Evolutionary conservation across 257 asterid species (phyloP), one percentile per base, ranked within the genome.

Genomic region (Paulownia fortunei): DNA sequence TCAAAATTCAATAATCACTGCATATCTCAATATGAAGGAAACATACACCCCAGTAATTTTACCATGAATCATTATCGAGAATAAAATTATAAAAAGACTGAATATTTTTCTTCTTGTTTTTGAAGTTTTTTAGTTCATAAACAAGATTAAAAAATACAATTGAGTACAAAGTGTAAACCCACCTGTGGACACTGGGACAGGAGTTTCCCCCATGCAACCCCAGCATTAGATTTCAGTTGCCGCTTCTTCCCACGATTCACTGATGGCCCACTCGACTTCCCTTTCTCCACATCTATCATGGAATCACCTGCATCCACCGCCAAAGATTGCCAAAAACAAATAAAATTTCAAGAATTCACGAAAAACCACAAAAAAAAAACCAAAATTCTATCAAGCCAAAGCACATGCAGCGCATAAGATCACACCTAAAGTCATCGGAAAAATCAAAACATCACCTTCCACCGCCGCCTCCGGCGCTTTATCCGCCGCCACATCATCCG

Each of bases 181-280:
- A 94, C 99, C 97, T 82, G 94, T 19, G 97, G 79, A 72, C 84
- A 89, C 93, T 91, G 96, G 4, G 99, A 95, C 59, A 95, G 86
- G 82, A 95, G 97, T 80, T 86, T 90, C 46, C 98, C 99, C 99
- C 99, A 95, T 80, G 97, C 93, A 85, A 46, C 85, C 71, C 87
- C n/a, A n/a, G n/a, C n/a, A n/a, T n/a, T n/a, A 6, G 89, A 56
- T 81, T 87, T 89, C 77, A 82, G 80, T 65, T 79, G 88, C 82
- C 90, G 85, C 63, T 89, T 94, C 87, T 88, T 89, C 15, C 86
- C 97, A 58, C 93, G 88, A 69, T 58, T 80, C 58, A 78, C 69
- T 6, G 69, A 52, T 11, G 85, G 39, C 60, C 84, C 87, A 81
- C 72, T 76, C 1, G 83, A 37, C 85, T 91, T 95, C 23, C 83